Conservation (phyloP, 2,329 filamentous ascomycete species). For the Acrodontium crateriforme region DNA sequence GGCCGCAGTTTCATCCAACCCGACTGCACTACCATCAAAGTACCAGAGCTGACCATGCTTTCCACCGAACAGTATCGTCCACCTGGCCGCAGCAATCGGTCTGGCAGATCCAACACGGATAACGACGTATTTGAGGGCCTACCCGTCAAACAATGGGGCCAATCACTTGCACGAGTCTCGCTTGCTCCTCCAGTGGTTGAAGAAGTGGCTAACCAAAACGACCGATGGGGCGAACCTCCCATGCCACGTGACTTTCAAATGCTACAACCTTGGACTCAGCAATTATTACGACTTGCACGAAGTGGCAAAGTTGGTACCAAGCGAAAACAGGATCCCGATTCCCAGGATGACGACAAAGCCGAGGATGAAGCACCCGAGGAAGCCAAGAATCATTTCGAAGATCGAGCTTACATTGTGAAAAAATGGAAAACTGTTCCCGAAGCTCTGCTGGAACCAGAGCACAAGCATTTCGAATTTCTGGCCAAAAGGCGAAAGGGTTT, state of each 20-base stretch:
- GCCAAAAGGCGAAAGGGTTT: conserved; percentile 48
- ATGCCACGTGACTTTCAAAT: conserved; percentile 81
- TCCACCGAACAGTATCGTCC: conserved; percentile 41
- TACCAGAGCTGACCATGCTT: too few species aligned
- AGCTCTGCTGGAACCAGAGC: conserved; percentile 44
- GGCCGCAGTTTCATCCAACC: too few species aligned
- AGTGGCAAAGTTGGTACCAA: conserved; percentile 49
- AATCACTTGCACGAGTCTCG: conserved; percentile 24
- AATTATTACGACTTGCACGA: conserved; percentile 66
- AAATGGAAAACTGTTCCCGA: conserved; percentile 46
- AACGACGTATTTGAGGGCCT: conserved; percentile 60
- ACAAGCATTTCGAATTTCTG: conserved; percentile 39
- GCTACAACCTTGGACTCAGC: conserved; percentile 64
- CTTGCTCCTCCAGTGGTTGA: conserved; percentile 19
- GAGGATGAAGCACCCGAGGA: conserved; percentile 25
- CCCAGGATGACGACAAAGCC: conserved; percentile 46
- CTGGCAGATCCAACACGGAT: conserved; percentile 44
- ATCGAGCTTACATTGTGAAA: conserved; percentile 39
- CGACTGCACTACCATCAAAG: too few species aligned
- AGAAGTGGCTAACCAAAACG: conserved; percentile 26
- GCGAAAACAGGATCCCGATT: conserved; percentile 42
- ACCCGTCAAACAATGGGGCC: conserved; percentile 81
- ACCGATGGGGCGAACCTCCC: conserved; percentile 66
- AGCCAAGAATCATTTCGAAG: conserved; percentile 25
- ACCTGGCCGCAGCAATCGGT: conserved; percentile 43